A percentile compares a stretch with the other conserved stretches of the same genome.
phyloP scores from a whole-genome alignment of 495 filamentous ascomycete species.

The Cryomyces minteri region DNA sequence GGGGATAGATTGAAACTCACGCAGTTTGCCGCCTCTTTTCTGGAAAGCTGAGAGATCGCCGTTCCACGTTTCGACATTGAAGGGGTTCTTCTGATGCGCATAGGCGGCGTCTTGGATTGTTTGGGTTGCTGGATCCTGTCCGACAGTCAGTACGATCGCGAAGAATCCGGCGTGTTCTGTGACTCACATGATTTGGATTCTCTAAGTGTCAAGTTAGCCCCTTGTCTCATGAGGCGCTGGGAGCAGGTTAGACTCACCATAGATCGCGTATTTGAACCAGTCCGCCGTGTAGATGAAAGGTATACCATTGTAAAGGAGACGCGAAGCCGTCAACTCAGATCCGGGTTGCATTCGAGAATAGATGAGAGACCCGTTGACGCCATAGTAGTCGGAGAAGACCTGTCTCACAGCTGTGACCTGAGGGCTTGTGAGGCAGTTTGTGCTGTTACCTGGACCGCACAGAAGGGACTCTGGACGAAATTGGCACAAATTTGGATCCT shows the following conservation, averaged over 20 bases:
- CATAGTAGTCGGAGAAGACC: slow-evolving; percentile 5
- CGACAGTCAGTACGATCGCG: not conserved
- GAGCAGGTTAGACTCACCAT: slow-evolving; percentile 24
- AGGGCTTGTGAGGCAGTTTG: slow-evolving; percentile 12
- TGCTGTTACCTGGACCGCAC: slow-evolving; percentile 5
- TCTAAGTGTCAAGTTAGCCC: no score
- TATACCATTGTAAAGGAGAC: not conserved
- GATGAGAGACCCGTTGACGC: slow-evolving; percentile 12
- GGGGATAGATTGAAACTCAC: no score
- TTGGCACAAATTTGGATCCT: slow-evolving; percentile 14
- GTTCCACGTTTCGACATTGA: slow-evolving; percentile 30
- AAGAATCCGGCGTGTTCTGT: not conserved
- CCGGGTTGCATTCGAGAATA: slow-evolving; percentile 19
- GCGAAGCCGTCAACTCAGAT: not conserved
- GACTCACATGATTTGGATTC: not conserved
- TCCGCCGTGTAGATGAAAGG: slow-evolving; percentile 10
- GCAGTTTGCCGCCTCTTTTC: slow-evolving; percentile 13
- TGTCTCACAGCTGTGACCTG: slow-evolving; percentile 6
- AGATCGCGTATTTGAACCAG: slow-evolving; percentile 34
- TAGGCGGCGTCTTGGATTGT: slow-evolving; percentile 19
- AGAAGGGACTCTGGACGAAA: slow-evolving; percentile 8
- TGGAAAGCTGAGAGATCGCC: slow-evolving; percentile 13
- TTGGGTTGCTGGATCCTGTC: slow-evolving; percentile 22
- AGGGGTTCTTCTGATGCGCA: slow-evolving; percentile 16
- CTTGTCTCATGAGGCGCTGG: not conserved